Percentiles rank a stretch among this genome's conserved stretches.
Evolutionary conservation across 495 filamentous ascomycete genomes (phyloP).

Genomic region (Mycothermus thermophilus): DNA sequence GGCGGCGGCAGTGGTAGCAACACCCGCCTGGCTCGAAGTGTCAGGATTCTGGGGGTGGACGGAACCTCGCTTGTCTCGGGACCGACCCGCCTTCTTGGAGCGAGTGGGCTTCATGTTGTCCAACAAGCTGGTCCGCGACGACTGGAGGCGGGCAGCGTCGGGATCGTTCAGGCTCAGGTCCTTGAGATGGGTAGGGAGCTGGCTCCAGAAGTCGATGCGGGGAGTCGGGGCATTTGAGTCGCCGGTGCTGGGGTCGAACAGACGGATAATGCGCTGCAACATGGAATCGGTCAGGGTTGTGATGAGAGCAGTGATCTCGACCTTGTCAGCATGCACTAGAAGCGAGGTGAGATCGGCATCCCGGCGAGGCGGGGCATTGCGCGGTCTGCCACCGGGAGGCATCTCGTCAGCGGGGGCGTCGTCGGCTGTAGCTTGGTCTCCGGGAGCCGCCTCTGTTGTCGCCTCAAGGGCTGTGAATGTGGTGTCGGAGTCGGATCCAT

Average conservation of each 20-base stretch:
- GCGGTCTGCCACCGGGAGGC: constrained; percentile 12
- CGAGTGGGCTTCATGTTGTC: constrained; percentile 16
- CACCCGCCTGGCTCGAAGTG: too few relatives aligned
- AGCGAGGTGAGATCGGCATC: constrained; percentile 22
- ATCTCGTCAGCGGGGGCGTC: constrained; percentile 13
- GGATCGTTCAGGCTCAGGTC: constrained; percentile 14
- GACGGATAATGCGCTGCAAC: constrained; percentile 30
- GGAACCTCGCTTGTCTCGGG: constrained; percentile 1
- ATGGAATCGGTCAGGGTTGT: constrained; percentile 33
- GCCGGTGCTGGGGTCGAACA: constrained; percentile 28
- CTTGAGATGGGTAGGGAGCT: constrained; percentile 19
- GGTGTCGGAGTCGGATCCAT: not conserved
- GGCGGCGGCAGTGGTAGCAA: not conserved
- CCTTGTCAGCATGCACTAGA: constrained; percentile 16
- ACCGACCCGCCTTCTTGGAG: constrained; percentile 6
- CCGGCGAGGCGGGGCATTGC: constrained; percentile 13
- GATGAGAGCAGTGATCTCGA: constrained; percentile 24
- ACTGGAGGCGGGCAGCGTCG: too few relatives aligned
- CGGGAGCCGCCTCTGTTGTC: constrained; percentile 1
- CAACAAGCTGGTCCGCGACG: constrained; percentile 5
- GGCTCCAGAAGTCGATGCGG: constrained; percentile 16
- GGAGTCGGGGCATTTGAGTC: constrained; percentile 9
- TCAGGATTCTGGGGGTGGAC: not conserved
- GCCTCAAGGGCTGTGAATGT: not conserved
- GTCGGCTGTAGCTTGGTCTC: not conserved